A percentile compares a stretch with the other conserved stretches of the same genome.
Conservation (phyloP, 2,329 filamentous ascomycete genomes). For the Cercospora beticola region DNA sequence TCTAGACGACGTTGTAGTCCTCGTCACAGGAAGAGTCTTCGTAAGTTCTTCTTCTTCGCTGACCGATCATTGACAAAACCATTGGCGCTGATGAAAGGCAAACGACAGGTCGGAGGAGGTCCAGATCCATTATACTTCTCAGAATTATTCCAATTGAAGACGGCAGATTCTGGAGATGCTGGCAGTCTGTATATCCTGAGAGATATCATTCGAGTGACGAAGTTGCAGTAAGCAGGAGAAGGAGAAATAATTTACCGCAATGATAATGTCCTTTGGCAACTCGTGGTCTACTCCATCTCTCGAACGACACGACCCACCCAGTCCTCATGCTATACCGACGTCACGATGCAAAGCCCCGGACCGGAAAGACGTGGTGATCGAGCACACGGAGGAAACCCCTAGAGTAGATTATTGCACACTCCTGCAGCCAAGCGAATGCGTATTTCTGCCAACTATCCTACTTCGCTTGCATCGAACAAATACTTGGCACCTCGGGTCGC, state of each 20-base stretch:
- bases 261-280: neutral
- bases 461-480: neutral
- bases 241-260: neutral
- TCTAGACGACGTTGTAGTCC: conserved; percentile 1
- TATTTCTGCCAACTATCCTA: neutral
- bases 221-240: neutral
- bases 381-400: neutral
- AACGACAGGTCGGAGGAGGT: neutral
- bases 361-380: neutral
- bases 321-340: neutral
- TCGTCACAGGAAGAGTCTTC: conserved; percentile 2
- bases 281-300: neutral
- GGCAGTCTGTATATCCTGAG: neutral
- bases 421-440: neutral
- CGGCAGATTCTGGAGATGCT: neutral
- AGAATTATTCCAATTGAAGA: conserved; percentile 1
- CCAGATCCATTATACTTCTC: conserved; percentile 2
- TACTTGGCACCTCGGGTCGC: neutral
- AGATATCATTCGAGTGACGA: conserved; percentile 3
- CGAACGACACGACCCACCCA: neutral
- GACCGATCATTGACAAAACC: neutral
- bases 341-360: neutral
- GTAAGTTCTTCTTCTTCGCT: neutral
- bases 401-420: neutral
- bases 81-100: neutral